Conservation (phyloP, 2,329 filamentous ascomycete species). For the Fusarium hainanense region DNA sequence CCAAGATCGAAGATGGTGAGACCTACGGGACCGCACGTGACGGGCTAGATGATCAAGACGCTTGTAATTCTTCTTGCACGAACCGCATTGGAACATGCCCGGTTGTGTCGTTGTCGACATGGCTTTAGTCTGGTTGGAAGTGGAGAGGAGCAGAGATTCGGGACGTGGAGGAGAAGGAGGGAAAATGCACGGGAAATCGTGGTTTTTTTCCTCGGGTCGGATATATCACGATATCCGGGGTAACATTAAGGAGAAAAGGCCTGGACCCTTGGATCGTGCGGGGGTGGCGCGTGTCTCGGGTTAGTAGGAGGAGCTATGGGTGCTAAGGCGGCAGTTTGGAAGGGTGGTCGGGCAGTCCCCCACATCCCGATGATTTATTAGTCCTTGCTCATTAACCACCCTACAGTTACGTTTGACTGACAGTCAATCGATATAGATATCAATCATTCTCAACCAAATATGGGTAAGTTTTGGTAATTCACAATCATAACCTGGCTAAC, state of each 20-base stretch:
- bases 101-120: conserved; percentile 30
- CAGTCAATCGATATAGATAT: conserved; percentile 1
- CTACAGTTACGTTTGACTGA: not conserved
- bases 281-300: not conserved
- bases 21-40: conserved; percentile 50
- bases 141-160: conserved; percentile 17
- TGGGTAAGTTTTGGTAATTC: not conserved
- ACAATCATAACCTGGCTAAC: not conserved
- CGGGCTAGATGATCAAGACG: conserved; percentile 49
- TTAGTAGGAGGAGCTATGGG: not conserved
- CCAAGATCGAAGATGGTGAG: not conserved
- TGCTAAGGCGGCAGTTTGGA: not conserved
- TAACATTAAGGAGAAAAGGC: not conserved
- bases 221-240: conserved; percentile 7
- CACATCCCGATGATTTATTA: conserved; percentile 21
- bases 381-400: not conserved
- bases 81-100: conserved; percentile 46
- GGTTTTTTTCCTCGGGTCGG: conserved; percentile 21
- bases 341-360: not conserved
- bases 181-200: conserved; percentile 11
- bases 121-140: not conserved
- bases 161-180: conserved; percentile 25
- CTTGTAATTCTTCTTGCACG: conserved; percentile 45
- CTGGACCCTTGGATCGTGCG: conserved; percentile 1
- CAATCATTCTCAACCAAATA: not conserved